Evolutionary conservation across 495 filamentous ascomycete species (phyloP).

Genomic region (Penicillium chermesinum): DNA sequence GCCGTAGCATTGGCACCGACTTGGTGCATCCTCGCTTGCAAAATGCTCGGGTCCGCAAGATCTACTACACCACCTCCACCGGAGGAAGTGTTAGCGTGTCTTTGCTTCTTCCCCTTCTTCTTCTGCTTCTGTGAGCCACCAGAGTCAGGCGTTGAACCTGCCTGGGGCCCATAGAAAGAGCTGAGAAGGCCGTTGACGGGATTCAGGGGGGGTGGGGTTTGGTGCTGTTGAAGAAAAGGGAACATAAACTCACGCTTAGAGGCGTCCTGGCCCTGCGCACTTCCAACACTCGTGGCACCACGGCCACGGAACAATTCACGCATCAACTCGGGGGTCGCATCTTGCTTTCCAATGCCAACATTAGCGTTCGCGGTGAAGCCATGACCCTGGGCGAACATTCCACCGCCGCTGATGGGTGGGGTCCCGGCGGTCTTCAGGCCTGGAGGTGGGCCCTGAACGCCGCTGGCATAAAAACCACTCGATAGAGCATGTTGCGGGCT

Average conservation of each 20-base stretch:
- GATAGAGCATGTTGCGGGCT: slow-evolving; percentile 42
- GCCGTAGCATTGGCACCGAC: slow-evolving; percentile 58
- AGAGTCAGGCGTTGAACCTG: slow-evolving; percentile 77
- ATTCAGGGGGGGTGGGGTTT: slow-evolving; percentile 82
- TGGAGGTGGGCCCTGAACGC: slow-evolving; percentile 86
- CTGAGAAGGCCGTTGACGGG: slow-evolving; percentile 80
- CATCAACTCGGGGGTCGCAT: slow-evolving; percentile 70
- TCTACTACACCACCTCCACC: slow-evolving; percentile 97
- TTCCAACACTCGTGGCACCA: slow-evolving; percentile 51
- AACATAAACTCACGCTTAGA: slow-evolving; percentile 93
- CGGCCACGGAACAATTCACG: slow-evolving; percentile 67
- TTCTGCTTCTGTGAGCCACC: slow-evolving; percentile 81
- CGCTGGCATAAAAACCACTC: slow-evolving; percentile 47
- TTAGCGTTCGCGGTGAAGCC: slow-evolving; percentile 67
- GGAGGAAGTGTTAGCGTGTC: slow-evolving; percentile 99
- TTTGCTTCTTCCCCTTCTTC: slow-evolving; percentile 99
- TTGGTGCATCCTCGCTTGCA: slow-evolving; percentile 96
- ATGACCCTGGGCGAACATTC: slow-evolving; percentile 72
- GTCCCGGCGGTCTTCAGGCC: slow-evolving; percentile 92
- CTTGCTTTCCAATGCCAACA: slow-evolving; percentile 62
- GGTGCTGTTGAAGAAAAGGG: slow-evolving; percentile 79
- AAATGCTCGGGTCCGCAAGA: slow-evolving; percentile 99
- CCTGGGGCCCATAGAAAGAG: slow-evolving; percentile 84
- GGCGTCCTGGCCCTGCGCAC: slow-evolving; percentile 65
- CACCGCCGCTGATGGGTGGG: slow-evolving; percentile 72